A percentile compares a stretch with the other conserved stretches of the same genome.
phyloP scores from a whole-genome alignment of 139 green algal genomes.

The Chlamydomonas sp. region DNA sequence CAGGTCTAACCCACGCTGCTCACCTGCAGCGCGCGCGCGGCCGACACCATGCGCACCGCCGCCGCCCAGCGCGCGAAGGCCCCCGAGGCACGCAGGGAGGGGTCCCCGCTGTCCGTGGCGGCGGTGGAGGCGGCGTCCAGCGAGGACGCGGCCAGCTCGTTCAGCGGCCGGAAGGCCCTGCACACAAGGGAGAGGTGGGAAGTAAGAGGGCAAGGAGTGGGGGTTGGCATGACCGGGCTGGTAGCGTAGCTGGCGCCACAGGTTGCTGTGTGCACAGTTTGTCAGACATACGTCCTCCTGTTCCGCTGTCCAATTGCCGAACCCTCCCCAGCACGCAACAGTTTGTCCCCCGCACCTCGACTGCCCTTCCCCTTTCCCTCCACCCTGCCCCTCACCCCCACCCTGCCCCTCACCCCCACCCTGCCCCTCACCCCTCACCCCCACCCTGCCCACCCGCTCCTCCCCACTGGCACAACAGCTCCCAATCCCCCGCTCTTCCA shows the following conservation, averaged over 20 bases:
- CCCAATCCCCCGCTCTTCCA: too few species aligned
- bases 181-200: neutral
- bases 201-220: too few species aligned
- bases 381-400: neutral
- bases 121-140: constrained; percentile 27
- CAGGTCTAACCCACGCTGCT: neutral
- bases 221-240: too few species aligned
- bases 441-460: too few species aligned
- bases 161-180: constrained; percentile 24
- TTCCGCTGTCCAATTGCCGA: too few species aligned
- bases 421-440: too few species aligned
- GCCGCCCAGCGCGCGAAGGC: constrained; percentile 42
- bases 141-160: constrained; percentile 2
- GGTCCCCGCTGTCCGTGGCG: neutral
- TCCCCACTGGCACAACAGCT: too few species aligned
- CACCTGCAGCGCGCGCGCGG: constrained; percentile 20
- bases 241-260: too few species aligned
- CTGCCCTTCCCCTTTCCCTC: neutral
- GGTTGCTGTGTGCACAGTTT: too few species aligned
- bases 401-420: too few species aligned
- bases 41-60: constrained; percentile 45
- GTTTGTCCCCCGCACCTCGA: neutral
- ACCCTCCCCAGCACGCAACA: neutral
- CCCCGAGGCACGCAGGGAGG: neutral
- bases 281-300: too few species aligned